Evolutionary conservation across 2,329 filamentous ascomycete genomes (phyloP).

Genomic region (Exophiala phaeomuriformis): DNA sequence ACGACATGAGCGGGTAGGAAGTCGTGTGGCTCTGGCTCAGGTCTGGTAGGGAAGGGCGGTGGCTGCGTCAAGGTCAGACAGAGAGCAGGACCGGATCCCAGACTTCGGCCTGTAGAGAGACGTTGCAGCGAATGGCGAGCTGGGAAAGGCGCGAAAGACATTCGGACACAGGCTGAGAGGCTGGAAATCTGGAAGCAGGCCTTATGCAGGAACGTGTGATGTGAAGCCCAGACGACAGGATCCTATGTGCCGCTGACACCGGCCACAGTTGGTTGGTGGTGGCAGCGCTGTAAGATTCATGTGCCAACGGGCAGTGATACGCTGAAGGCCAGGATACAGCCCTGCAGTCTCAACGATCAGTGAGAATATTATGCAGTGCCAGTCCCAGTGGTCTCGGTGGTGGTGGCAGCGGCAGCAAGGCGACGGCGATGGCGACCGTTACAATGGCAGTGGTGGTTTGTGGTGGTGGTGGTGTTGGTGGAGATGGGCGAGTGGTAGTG

Average conservation of each 20-base stretch:
- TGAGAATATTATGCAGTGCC: neutral
- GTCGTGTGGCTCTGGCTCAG: neutral
- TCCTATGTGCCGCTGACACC: neutral
- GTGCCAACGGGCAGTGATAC: neutral
- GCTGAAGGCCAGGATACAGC: neutral
- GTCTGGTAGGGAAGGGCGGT: neutral
- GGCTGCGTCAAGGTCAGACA: neutral
- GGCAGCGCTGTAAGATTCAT: neutral
- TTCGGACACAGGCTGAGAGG: neutral
- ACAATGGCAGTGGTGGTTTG: neutral
- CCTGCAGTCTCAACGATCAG: neutral
- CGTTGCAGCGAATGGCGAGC: neutral
- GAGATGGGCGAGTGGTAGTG: neutral
- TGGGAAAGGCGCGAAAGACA: constrained; percentile 3
- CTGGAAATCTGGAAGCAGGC: neutral
- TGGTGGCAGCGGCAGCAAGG: neutral
- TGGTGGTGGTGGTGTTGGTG: neutral
- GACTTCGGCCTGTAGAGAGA: constrained; percentile 5
- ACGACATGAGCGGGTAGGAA: neutral
- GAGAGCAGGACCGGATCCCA: neutral
- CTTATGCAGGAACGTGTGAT: constrained; percentile 21
- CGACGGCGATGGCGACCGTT: neutral
- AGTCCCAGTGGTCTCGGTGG: neutral
- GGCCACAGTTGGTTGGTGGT: neutral
- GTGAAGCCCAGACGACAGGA: neutral